Base-by-base conservation (phyloP, 2,329 filamentous ascomycete genomes). In the Pezicula rhizophila region DNA sequence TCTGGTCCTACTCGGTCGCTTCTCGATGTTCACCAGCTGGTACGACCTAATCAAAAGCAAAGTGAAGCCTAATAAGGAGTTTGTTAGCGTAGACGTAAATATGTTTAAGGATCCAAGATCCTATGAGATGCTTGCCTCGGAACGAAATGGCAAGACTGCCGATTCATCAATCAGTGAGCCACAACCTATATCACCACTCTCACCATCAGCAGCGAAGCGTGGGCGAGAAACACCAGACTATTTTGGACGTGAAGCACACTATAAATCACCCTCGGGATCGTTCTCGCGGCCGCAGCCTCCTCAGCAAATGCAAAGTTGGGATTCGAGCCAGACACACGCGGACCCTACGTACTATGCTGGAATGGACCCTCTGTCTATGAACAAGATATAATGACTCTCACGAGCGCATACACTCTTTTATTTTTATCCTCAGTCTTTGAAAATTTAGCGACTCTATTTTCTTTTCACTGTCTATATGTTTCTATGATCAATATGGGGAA, bases 11-110 rank as follows among this genome's bases (percentile, higher is more conserved):
- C 80, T 96, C 28, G 85, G 87, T 34, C 85, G 91, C 46, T 82
- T 80, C 66, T 85, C 87, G n/a, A 95, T 97, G 84, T 73, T 95
- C 48, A 78, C 75, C 3, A 93, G 87, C 53, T 99, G 93, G 93
- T 57, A 74, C 38, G 83, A 95, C 23, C 69, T 91, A 38, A 66
- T 83, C 56, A 71, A 66, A 47, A 67, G 70, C 18, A 66, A 64
- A 33, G 70, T 73, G 46, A 72, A 68, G 56, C 68, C 70, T 51
- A 80, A 85, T 63, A 80, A 81, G 59, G 92, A 97, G 66, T 97
- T 96, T 60, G 87, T 96, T 55, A 95, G 89, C 35, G 84, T 87
- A 41, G 92, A 96, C 64, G 78, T 79, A 52, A 68, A 80, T 51
- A 67, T 76, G 51, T 82, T 82, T 55, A 76, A 79, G 66, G 80